Percentiles rank a stretch among this genome's conserved stretches.
These are phyloP conservation scores for Ceratocystis harringtonii DNA, from an alignment of 2,329 filamentous ascomycete species.

Conservation along the genomic window DNA sequence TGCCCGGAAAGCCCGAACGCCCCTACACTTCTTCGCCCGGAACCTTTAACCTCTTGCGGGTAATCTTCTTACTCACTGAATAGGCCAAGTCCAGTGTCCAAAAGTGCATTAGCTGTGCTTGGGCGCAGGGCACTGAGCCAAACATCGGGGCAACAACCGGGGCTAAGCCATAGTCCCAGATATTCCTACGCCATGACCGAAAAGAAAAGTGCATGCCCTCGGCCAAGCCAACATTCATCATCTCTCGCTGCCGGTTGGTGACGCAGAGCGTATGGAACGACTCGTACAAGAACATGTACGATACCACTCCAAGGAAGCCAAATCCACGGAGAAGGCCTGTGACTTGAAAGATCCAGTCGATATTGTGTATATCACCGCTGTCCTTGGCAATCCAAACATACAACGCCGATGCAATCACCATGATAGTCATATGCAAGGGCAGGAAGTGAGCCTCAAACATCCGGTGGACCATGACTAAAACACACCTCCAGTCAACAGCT, in stretches of 20 bases:
- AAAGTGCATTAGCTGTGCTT: conserved; percentile 54
- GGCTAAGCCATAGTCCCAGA: conserved; percentile 48
- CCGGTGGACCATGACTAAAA: conserved; percentile 46
- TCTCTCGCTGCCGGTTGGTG: conserved; percentile 46
- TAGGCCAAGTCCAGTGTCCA: conserved; percentile 57
- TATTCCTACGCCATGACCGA: conserved; percentile 39
- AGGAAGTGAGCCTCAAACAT: conserved; percentile 63
- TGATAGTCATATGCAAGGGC: conserved; percentile 50
- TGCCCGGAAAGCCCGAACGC: not conserved
- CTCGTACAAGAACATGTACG: conserved; percentile 54
- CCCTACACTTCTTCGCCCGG: not conserved
- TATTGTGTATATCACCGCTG: conserved; percentile 34
- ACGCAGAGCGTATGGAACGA: conserved; percentile 49
- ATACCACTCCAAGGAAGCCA: conserved; percentile 47
- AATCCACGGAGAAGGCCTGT: conserved; percentile 45
- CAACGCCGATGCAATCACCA: conserved; percentile 46
- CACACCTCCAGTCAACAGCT: conserved; percentile 39
- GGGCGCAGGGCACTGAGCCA: conserved; percentile 50
- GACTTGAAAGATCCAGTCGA: conserved; percentile 44
- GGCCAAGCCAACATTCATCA: conserved; percentile 47
- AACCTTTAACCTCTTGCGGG: conserved; percentile 23
- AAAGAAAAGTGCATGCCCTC: conserved; percentile 52
- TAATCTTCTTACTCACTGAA: conserved; percentile 56
- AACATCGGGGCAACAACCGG: conserved; percentile 54
- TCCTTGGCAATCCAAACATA: conserved; percentile 41